phyloP scores from a whole-genome alignment of 1,284 basidiomycete species.

The Pseudozyma pruni region DNA sequence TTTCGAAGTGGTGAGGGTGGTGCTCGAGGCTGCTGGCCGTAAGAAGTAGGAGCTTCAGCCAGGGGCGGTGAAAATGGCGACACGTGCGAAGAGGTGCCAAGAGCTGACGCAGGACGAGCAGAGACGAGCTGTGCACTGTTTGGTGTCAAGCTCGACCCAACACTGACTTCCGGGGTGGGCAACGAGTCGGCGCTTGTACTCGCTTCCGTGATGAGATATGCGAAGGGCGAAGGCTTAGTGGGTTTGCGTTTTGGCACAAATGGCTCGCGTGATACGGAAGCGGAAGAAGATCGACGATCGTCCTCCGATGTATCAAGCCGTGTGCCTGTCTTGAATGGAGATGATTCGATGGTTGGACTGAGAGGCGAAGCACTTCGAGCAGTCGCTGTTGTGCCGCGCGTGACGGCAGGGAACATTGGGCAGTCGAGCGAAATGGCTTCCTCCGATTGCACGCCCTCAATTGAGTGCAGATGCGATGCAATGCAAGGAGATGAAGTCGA shows the following conservation, averaged over 20 bases:
- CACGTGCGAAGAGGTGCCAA: slow-evolving; percentile 9
- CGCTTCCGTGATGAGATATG: slow-evolving; percentile 29
- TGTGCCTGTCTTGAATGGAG: not conserved
- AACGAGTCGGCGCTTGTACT: slow-evolving; percentile 28
- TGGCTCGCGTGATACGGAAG: slow-evolving; percentile 13
- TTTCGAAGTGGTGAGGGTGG: not conserved
- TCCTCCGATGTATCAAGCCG: not conserved
- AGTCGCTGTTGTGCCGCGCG: slow-evolving; percentile 35
- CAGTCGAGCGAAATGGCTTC: no score
- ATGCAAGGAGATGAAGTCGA: not conserved
- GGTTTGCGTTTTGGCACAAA: slow-evolving; percentile 44
- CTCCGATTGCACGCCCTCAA: no score
- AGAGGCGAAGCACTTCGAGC: slow-evolving; percentile 1
- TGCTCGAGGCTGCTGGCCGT: not conserved
- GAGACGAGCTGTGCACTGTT: not conserved
- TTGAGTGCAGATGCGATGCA: slow-evolving; percentile 8
- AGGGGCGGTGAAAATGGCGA: slow-evolving; percentile 4
- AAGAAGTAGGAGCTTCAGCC: not conserved
- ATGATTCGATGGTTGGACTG: not conserved
- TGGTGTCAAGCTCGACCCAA: not conserved
- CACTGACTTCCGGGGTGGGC: no score
- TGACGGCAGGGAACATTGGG: slow-evolving; percentile 39
- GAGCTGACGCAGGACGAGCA: slow-evolving; percentile 22
- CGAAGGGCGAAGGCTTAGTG: slow-evolving; percentile 25
- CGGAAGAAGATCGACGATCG: slow-evolving; percentile 14